Base-by-base conservation (phyloP, 495 filamentous ascomycete genomes). In the Hyphodiscus hymeniophilus region DNA sequence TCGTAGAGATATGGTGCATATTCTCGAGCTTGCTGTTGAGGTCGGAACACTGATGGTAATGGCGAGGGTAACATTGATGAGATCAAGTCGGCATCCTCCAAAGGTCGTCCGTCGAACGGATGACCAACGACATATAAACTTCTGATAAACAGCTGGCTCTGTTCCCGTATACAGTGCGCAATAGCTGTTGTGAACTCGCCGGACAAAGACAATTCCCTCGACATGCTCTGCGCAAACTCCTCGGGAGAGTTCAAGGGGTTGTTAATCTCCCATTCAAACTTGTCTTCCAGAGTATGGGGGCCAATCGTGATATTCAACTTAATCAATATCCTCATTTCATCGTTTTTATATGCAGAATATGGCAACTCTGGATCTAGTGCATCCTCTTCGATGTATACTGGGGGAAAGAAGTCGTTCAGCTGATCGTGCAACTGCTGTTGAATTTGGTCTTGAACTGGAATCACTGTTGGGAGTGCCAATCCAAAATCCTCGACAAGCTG, bases 211-310 rank as follows among this genome's bases (percentile, higher is more conserved):
- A 97, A 73, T 47, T 98, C 92, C 35, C 79, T 75, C 1, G 90
- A 81, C 85, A 97, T 91, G 52, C 81, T 80, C 38, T 79, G 69
- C 12, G 92, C 94, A 63, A 98, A 98, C 45, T 94, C 85, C 63
- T 98, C 92, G 0, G 92, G 89, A 0, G 82, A 91, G 64, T 98
- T 97, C 51, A 80, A 70, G 0, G 89, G 81, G 57, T 96, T 91
- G 62, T 97, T 97, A 59, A 97, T 88, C 59, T 97, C 92, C 92
- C 92, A 98, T 66, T 98, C 92, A 43, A 98, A 97, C 61, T 98
- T 94, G 57, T 98, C 92, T 18, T 95, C 81, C 21, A 98, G 72
- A 0, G 90, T 96, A 62, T 94, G 87, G 51, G 86, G 84, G 2
- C 92, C 94, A 62, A 98, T 96, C 20, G 92, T 97, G 59, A 98